Percentiles rank a stretch among this genome's conserved stretches.
Conservation (phyloP, 2,329 filamentous ascomycete species). For the Fusarium guadeloupense region DNA sequence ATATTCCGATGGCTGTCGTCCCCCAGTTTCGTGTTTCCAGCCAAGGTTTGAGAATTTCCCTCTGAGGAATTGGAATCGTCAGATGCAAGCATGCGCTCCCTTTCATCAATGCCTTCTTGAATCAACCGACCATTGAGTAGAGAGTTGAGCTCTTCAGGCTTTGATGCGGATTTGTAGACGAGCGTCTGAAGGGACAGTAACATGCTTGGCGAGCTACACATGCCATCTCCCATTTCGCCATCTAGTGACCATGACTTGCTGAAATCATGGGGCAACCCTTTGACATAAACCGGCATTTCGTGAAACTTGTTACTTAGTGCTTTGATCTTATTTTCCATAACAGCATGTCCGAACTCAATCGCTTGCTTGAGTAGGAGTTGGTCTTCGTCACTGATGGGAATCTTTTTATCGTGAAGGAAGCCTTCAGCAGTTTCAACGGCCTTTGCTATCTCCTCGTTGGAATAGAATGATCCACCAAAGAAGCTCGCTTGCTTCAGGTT, state of each 20-base stretch:
- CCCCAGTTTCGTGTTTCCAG: constrained; percentile 57
- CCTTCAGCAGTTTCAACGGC: constrained; percentile 72
- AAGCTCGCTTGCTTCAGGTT: constrained; percentile 88
- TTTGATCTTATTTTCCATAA: constrained; percentile 70
- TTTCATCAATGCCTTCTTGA: constrained; percentile 51
- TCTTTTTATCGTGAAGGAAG: constrained; percentile 72
- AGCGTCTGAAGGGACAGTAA: constrained; percentile 63
- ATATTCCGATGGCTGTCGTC: constrained; percentile 49
- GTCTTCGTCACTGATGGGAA: constrained; percentile 70
- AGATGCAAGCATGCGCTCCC: constrained; percentile 43
- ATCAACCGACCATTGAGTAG: constrained; percentile 59
- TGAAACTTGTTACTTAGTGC: constrained; percentile 73
- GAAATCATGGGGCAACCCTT: constrained; percentile 70
- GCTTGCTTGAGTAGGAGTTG: constrained; percentile 67
- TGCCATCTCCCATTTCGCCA: constrained; percentile 56
- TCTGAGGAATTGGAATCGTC: constrained; percentile 18
- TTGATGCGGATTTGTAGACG: constrained; percentile 56
- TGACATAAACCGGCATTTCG: constrained; percentile 79
- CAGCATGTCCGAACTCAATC: constrained; percentile 69
- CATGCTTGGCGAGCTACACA: constrained; percentile 61
- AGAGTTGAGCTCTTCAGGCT: constrained; percentile 56
- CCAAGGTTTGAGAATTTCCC: constrained; percentile 43
- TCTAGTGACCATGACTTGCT: constrained; percentile 75
- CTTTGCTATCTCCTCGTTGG: constrained; percentile 66
- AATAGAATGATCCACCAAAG: constrained; percentile 82